Evolutionary conservation across 371 early-diverging fungal genomes (phyloP).

Genomic region (Fennellomyces sp.): DNA sequence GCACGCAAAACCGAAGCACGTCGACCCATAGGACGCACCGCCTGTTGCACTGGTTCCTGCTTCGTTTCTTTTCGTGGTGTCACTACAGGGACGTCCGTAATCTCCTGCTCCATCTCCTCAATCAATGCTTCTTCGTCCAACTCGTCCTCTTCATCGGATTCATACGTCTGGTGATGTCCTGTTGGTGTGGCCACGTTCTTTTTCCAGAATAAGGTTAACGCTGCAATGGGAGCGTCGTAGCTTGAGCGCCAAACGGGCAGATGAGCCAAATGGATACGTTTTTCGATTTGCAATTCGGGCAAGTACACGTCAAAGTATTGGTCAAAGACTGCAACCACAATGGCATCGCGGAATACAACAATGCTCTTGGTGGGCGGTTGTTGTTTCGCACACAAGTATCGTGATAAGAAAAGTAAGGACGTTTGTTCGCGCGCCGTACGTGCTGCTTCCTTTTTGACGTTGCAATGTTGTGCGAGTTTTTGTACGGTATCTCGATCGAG

Average conservation of each 20-base stretch:
- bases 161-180: slow-evolving; percentile 26
- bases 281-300: slow-evolving; percentile 63
- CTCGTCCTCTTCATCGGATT: slow-evolving; percentile 33
- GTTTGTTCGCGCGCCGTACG: slow-evolving; percentile 77
- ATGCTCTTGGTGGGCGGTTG: slow-evolving; percentile 19
- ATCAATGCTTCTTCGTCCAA: slow-evolving; percentile 39
- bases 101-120: slow-evolving; percentile 26
- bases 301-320: slow-evolving; percentile 65
- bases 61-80: neutral
- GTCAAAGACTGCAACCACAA: slow-evolving; percentile 48
- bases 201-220: slow-evolving; percentile 60
- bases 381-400: slow-evolving; percentile 46
- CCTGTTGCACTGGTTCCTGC: neutral
- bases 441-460: slow-evolving; percentile 72
- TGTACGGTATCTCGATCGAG: slow-evolving; percentile 50
- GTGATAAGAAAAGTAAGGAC: slow-evolving; percentile 63
- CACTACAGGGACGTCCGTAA: neutral
- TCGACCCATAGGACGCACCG: slow-evolving; percentile 1
- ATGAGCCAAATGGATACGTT: slow-evolving; percentile 48
- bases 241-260: slow-evolving; percentile 45
- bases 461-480: slow-evolving; percentile 71
- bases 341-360: slow-evolving; percentile 38
- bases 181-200: slow-evolving; percentile 45
- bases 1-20: slow-evolving; percentile 41
- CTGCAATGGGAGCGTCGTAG: slow-evolving; percentile 33